Evolutionary conservation across 441 rosid species (phyloP).

Genomic region (Gossypium davidsonii): DNA sequence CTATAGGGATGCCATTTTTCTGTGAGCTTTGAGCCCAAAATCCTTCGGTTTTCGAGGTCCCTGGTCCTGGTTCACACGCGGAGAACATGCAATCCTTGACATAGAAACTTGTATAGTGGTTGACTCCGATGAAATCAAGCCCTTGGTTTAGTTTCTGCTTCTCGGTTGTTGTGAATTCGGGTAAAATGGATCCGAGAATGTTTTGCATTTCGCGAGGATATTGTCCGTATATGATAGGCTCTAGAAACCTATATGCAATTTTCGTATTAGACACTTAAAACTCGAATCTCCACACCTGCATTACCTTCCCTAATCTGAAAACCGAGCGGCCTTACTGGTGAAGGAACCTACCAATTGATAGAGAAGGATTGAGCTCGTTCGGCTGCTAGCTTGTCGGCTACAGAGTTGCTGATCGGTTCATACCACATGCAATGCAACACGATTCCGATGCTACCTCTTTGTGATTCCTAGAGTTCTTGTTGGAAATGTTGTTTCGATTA

Average conservation of each 20-base stretch:
- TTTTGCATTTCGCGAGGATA: slow-evolving; percentile 60
- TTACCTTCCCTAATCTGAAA: background rate
- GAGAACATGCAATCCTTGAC: slow-evolving; percentile 48
- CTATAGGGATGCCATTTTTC: slow-evolving; percentile 41
- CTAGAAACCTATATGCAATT: slow-evolving; percentile 47
- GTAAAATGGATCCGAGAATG: slow-evolving; percentile 45
- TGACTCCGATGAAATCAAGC: slow-evolving; percentile 63
- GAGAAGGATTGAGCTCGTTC: slow-evolving; percentile 57
- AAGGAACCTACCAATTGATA: slow-evolving; percentile 39
- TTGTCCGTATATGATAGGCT: slow-evolving; percentile 45
- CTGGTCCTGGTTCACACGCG: slow-evolving; percentile 41
- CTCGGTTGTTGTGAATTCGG: slow-evolving; percentile 42
- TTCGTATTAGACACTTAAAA: background rate
- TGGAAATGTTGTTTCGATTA: background rate
- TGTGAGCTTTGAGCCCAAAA: slow-evolving; percentile 22
- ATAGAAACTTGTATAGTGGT: slow-evolving; percentile 56
- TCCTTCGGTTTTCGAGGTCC: slow-evolving; percentile 53
- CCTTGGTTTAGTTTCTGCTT: slow-evolving; percentile 28
- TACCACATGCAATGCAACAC: slow-evolving; percentile 52
- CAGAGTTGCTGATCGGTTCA: slow-evolving; percentile 55
- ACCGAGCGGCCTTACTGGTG: background rate
- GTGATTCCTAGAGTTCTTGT: slow-evolving; percentile 34
- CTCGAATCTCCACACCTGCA: background rate
- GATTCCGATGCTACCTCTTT: slow-evolving; percentile 62
- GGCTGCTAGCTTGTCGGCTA: slow-evolving; percentile 42